A percentile compares a stretch with the other conserved stretches of the same genome.
Conservation (phyloP, 1,139 yeast species). For the Arxiozyma slooffiae region DNA sequence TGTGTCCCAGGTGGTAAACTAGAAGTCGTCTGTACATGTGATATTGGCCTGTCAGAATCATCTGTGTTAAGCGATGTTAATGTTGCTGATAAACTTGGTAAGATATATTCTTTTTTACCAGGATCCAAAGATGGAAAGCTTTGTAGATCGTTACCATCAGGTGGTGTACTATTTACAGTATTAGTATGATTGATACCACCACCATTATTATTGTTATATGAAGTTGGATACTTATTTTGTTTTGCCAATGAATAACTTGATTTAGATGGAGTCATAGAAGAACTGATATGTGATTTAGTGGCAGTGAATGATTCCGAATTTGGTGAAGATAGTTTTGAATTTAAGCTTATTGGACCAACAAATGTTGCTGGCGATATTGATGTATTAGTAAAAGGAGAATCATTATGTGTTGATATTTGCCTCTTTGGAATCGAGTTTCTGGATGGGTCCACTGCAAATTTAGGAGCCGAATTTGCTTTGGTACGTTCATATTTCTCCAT, state of each 20-base stretch:
- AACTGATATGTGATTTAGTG: not conserved
- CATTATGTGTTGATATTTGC: constrained; percentile 27
- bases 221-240: not conserved
- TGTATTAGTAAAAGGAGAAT: constrained; percentile 21
- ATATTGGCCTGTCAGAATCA: constrained; percentile 27
- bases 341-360: constrained; percentile 1
- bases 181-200: not conserved
- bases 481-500: constrained; percentile 31
- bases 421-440: constrained; percentile 28
- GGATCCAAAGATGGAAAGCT: constrained; percentile 24
- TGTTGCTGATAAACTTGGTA: constrained; percentile 22
- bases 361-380: constrained; percentile 8
- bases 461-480: constrained; percentile 13
- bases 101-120: constrained; percentile 15
- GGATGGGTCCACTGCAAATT: constrained; percentile 25
- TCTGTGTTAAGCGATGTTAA: constrained; percentile 16
- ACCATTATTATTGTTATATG: not conserved
- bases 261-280: constrained; percentile 1
- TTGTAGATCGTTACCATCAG: not conserved
- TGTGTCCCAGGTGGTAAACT: constrained; percentile 33
- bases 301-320: not conserved
- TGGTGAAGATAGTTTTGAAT: not conserved
- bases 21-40: constrained; percentile 28
- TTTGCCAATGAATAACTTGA: constrained; percentile 2
- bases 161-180: not conserved